Percentiles rank a stretch among this genome's conserved stretches.
These are phyloP conservation scores for Agaricus sinodeliciosus DNA, from an alignment of 768 basidiomycete genomes.

Conservation along the genomic window DNA sequence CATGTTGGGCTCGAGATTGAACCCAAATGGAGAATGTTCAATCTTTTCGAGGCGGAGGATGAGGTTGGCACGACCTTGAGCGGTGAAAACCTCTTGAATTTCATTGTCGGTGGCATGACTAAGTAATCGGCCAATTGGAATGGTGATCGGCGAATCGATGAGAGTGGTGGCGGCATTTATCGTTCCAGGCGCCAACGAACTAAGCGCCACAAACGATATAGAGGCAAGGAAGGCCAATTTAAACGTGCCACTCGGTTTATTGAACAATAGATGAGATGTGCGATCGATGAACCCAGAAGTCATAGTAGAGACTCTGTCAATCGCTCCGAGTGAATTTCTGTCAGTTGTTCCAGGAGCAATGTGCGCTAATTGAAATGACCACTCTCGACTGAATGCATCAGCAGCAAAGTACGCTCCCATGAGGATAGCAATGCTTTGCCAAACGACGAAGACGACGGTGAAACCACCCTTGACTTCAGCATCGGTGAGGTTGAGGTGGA, in stretches of 20 bases:
- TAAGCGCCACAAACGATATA: neutral
- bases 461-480: slow-evolving; percentile 8
- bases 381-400: slow-evolving; percentile 10
- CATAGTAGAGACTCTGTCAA: neutral
- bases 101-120: neutral
- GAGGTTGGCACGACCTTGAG: neutral
- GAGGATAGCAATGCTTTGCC: slow-evolving; percentile 4
- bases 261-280: neutral
- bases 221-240: slow-evolving; percentile 7
- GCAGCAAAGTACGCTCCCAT: slow-evolving; percentile 5
- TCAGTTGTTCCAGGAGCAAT: too few species aligned
- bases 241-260: slow-evolving; percentile 6
- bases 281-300: too few species aligned
- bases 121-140: neutral
- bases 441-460: slow-evolving; percentile 8
- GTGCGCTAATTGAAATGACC: neutral
- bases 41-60: slow-evolving; percentile 3
- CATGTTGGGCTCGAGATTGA: slow-evolving; percentile 2
- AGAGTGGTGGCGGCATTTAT: slow-evolving; percentile 5
- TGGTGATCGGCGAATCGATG: neutral
- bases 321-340: too few species aligned
- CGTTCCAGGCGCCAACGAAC: slow-evolving; percentile 2
- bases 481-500: slow-evolving; percentile 4
- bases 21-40: slow-evolving; percentile 5
- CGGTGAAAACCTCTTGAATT: neutral